These are phyloP conservation scores for Rhizophora apiculata DNA, from an alignment of 345 rosid genomes.

Conservation along the genomic window DNA sequence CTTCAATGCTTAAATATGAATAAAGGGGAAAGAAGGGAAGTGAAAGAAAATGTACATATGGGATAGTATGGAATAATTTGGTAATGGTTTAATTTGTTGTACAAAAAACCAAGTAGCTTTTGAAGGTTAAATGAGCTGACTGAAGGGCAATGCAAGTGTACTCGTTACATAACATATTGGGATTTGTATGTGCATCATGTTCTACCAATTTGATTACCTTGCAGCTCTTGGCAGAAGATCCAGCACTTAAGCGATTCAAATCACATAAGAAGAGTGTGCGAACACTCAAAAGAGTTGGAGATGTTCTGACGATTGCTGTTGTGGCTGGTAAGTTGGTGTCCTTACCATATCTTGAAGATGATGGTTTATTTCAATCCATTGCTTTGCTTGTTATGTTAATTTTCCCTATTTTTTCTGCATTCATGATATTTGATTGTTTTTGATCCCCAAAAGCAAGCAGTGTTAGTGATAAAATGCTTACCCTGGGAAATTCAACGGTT, in stretches of 20 bases:
- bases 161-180: neutral
- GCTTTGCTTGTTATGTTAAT: neutral
- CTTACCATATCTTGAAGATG: conserved; percentile 6
- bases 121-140: too few relatives aligned
- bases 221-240: conserved; percentile 86
- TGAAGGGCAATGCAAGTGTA: neutral
- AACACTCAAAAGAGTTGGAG: conserved; percentile 61
- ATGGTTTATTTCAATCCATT: neutral
- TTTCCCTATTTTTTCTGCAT: neutral
- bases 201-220: conserved; percentile 7
- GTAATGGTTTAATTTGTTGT: too few relatives aligned
- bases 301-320: conserved; percentile 73
- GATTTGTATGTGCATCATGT: neutral
- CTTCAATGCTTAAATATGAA: too few relatives aligned
- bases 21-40: too few relatives aligned
- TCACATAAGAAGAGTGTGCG: conserved; percentile 62
- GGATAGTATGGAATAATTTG: too few relatives aligned
- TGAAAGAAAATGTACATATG: too few relatives aligned
- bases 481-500: neutral
- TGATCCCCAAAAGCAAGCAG: neutral
- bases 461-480: neutral
- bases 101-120: too few relatives aligned
- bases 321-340: conserved; percentile 58
- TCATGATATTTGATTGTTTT: neutral
- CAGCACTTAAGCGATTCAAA: conserved; percentile 65